These are phyloP conservation scores for Mortierella sp. DNA, from an alignment of 371 early-diverging fungal species.

Conservation along the genomic window DNA sequence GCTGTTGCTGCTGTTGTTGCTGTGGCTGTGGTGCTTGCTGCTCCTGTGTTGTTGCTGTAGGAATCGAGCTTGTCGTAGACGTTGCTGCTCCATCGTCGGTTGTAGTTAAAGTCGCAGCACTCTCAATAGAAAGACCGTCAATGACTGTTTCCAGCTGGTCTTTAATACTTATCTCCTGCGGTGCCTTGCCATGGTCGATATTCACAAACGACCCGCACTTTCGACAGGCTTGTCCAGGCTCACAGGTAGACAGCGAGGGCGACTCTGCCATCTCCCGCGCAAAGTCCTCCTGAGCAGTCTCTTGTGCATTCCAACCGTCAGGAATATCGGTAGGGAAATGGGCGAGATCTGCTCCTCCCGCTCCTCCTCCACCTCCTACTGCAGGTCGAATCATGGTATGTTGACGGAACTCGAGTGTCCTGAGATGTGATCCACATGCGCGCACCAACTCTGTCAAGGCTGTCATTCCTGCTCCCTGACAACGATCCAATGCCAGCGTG, in stretches of 20 bases:
- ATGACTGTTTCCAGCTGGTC: neutral
- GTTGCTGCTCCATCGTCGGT: neutral
- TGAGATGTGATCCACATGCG: slow-evolving; percentile 27
- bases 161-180: neutral
- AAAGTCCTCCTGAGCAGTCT: neutral
- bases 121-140: slow-evolving; percentile 4
- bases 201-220: neutral
- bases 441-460: slow-evolving; percentile 25
- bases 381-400: slow-evolving; percentile 2
- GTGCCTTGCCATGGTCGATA: too few relatives aligned
- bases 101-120: neutral
- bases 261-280: neutral
- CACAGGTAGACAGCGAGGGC: neutral
- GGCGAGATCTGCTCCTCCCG: slow-evolving; percentile 5
- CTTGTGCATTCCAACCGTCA: slow-evolving; percentile 20
- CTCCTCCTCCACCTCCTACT: too few relatives aligned
- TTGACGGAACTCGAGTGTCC: slow-evolving; percentile 30
- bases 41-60: neutral
- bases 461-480: slow-evolving; percentile 25
- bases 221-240: slow-evolving; percentile 7
- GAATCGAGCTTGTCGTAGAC: neutral
- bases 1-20: neutral
- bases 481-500: slow-evolving; percentile 22
- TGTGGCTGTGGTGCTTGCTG: neutral
- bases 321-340: slow-evolving; percentile 40